Base-by-base conservation (phyloP, 164 flowering plant genomes). In the Liquidambar formosana region DNA sequence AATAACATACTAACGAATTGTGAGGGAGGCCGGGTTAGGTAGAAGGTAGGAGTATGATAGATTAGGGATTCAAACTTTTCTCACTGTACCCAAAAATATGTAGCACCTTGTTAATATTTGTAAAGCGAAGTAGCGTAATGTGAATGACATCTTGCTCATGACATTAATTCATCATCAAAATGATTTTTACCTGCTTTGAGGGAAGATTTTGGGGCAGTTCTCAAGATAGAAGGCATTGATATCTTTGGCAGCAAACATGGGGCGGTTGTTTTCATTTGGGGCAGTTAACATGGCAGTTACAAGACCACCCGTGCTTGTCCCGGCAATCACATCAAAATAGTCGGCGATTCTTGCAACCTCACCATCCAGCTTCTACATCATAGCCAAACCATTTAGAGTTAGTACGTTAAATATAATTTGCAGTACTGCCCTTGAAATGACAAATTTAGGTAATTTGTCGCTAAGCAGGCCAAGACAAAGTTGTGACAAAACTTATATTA, bases 261-360 rank as follows among this genome's bases (percentile, higher is more conserved):
- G 82, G 8, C 79, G 75, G 1, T 71, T 65, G 1, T 73, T 12
- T 19, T 73, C 53, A 13, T 76, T 61, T n/a, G 82, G 82, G 11
- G 77, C 74, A 2, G 82, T 28, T 43, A 79, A 41, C 82, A 79
- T 79, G 27, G 79, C 67, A 5, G 79, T 65, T n/a, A 80, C 62
- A 13, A 80, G 76, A 45, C 80, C 80, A 5, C 79, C 82, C 5
- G 79, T 76, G 46, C 79, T 76, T 43, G 79, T 76, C 47, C 77
- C 79, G 10, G 77, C 53, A 0, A 73, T 67, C 11, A 76, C 77
- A 52, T 73, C 79, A 48, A 79, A 76, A 44, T 76, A 76, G 46
- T 80, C 80, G 28, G 76, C 77, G 0, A 80, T 52, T 47, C 76
- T 73, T 25, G 77, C 80, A 46, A 72, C 78, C 27, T 71, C 68